Base-by-base conservation (phyloP, 2,329 filamentous ascomycete species). In the Stagonosporopsis cucurbitacearum region DNA sequence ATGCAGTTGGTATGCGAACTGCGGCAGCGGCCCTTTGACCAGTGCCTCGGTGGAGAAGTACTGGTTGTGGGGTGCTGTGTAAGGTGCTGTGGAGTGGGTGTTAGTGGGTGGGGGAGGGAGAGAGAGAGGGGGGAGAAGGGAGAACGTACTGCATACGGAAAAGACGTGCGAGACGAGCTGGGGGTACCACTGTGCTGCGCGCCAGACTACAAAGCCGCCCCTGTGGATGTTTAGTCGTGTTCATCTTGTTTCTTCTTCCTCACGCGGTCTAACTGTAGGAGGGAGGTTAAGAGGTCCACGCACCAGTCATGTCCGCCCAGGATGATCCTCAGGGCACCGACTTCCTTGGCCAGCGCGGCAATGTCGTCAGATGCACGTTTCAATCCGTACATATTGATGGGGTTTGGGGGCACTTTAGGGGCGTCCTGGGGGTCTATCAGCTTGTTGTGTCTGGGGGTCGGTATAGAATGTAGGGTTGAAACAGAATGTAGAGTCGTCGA, bases 261-360 rank as follows among this genome's bases (percentile, higher is more conserved):
- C n/a, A n/a, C n/a, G n/a, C n/a, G n/a, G n/a, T n/a, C n/a, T n/a
- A n/a, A n/a, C n/a, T n/a, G n/a, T n/a, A n/a, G n/a, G n/a, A n/a
- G n/a, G n/a, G n/a, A n/a, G n/a, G n/a, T n/a, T n/a, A n/a, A n/a
- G n/a, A n/a, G n/a, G n/a, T n/a, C n/a, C n/a, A 50, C 60, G 35
- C 46, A 75, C 85, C 94, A 97, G 77, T 98, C 94, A 78, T 97
- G 94, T 7, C 92, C 94, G 44, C 92, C 92, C 13, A 97, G 83
- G 53, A 97, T 88, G 68, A 96, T 88, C 43, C 74, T 79, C 39
- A 71, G 79, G 49, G 80, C 78, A 4, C 79, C 78, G 4, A 88
- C 74, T 33, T 88, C 82, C 56, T 78, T 79, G 6, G 89, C 86
- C 22, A 98, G 82, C 58, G 86, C 87, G 20, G 86, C 88, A 63